Conservation (phyloP, 2,329 filamentous ascomycete species). For the Phaeoacremonium minimum region DNA sequence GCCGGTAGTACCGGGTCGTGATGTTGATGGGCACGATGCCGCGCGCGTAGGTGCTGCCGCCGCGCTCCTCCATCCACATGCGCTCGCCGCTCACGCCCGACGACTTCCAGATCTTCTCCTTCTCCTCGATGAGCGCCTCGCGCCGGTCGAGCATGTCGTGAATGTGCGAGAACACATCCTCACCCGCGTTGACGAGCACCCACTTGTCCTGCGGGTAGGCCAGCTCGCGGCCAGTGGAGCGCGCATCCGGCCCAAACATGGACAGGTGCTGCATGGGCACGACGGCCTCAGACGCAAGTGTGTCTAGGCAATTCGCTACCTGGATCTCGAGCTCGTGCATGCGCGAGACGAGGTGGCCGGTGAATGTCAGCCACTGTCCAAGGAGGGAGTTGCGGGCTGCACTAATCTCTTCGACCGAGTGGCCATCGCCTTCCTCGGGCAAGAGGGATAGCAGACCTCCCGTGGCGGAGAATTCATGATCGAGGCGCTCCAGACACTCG, state of each 20-base stretch:
- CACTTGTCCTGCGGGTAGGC: conserved; percentile 51
- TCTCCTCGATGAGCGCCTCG: conserved; percentile 33
- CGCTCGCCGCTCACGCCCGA: conserved; percentile 35
- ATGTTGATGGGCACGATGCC: conserved; percentile 47
- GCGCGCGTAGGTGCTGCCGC: conserved; percentile 24
- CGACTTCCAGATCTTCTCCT: conserved; percentile 25
- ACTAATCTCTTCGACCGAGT: conserved; percentile 24
- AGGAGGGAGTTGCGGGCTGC: conserved; percentile 47
- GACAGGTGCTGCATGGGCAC: conserved; percentile 49
- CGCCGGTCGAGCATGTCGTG: conserved; percentile 40
- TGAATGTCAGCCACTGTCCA: conserved; percentile 52
- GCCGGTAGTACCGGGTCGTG: conserved; percentile 46
- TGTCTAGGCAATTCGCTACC: conserved; percentile 46
- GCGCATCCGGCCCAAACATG: conserved; percentile 44
- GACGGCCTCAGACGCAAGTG: conserved; percentile 43
- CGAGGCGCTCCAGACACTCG: conserved; percentile 53
- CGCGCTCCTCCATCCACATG: conserved; percentile 21
- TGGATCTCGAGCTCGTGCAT: conserved; percentile 53
- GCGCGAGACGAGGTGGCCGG: conserved; percentile 47
- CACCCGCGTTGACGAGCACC: conserved; percentile 49
- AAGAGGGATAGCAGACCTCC: conserved; percentile 53
- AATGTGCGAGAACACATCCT: conserved; percentile 43
- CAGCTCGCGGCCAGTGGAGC: conserved; percentile 49
- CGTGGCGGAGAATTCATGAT: conserved; percentile 52
- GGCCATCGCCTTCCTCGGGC: conserved; percentile 32